Evolutionary conservation across 805 yeast species (phyloP), one percentile per base, ranked within the genome.

Genomic region (Kuraishia piskuri): DNA sequence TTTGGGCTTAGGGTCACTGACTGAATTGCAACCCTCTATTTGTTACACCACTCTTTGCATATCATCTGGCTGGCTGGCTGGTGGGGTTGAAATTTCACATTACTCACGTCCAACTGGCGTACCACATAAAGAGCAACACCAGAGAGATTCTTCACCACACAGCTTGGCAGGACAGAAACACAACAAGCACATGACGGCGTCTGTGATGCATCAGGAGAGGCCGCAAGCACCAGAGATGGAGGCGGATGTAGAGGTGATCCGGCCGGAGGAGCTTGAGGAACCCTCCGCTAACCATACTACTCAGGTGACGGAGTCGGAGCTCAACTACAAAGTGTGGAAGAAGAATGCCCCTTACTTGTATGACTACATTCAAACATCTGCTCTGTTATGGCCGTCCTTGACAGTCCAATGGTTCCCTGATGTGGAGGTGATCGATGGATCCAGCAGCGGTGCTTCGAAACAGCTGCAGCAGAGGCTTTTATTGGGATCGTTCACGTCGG

Each of bases 391-490:
- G 88, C 88, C 88, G 7, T 79, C 85, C 7, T 60, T 79, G 48
- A 73, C 84, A 1, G 77, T 79, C 9, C 82, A 81, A 61, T 83
- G 84, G 78, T 70, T 83, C 47, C 88, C 88, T 1, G 88, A 83
- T 57, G 64, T 76, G 21, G 74, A 68, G 49, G 20, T 22, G 21
- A 37, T 52, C 22, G 50, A 46, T 8, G 52, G 37, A 31, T 26
- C 23, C 26, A 49, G 51, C 22, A 23, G 19, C 31, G 21, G 23
- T 10, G 36, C 31, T 36, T 62, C 67, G 2, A 64, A 73, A 5
- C 72, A 70, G 53, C 37, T 55, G 8, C 59, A 57, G 20, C 66
- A 66, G 31, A 65, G 88, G 48, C 59, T 87, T 5, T 61, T 86
- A 22, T 67, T 83, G 19, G 88, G 88, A 0, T 80, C 91, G 0